Conservation (phyloP, 768 basidiomycete genomes). For the Rhodotorula graminis region DNA sequence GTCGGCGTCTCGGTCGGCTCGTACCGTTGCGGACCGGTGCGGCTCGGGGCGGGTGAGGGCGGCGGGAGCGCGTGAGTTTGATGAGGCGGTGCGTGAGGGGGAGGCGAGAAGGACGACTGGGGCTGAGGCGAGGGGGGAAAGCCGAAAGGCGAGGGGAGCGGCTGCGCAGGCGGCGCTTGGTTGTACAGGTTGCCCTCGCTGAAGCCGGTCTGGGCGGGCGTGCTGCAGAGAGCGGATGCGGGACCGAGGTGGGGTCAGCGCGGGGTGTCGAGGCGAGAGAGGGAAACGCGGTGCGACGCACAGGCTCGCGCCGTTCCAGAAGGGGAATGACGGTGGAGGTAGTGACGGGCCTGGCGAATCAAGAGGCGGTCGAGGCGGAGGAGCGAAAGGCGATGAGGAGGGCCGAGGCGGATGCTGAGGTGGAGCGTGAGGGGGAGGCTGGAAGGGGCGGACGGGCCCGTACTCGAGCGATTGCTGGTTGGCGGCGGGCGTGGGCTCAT, state of each 20-base stretch:
- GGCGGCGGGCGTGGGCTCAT: conserved; percentile 13
- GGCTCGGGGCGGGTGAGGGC: no score
- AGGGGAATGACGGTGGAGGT: conserved; percentile 29
- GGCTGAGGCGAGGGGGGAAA: neutral
- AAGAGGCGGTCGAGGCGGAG: neutral
- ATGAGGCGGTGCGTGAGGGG: neutral
- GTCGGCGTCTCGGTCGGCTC: conserved; percentile 9
- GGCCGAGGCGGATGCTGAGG: neutral
- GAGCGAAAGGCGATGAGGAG: neutral
- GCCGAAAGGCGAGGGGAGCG: neutral
- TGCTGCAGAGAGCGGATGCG: neutral
- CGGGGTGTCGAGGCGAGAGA: no score
- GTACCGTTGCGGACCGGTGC: neutral
- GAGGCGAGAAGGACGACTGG: neutral
- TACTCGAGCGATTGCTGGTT: conserved; percentile 19
- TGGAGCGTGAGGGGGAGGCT: neutral
- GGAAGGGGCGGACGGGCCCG: conserved; percentile 26
- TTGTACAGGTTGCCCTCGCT: conserved; percentile 1
- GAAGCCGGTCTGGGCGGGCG: conserved; percentile 33
- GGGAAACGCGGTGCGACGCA: neutral
- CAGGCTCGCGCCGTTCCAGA: conserved; percentile 35
- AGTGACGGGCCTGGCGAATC: neutral
- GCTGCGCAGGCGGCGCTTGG: neutral
- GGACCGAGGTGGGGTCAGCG: neutral
- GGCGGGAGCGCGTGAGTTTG: neutral